Percentiles rank a stretch among this genome's conserved stretches.
These are phyloP conservation scores for Rhizodiscina lignyota DNA, from an alignment of 495 filamentous ascomycete species.

Conservation along the genomic window DNA sequence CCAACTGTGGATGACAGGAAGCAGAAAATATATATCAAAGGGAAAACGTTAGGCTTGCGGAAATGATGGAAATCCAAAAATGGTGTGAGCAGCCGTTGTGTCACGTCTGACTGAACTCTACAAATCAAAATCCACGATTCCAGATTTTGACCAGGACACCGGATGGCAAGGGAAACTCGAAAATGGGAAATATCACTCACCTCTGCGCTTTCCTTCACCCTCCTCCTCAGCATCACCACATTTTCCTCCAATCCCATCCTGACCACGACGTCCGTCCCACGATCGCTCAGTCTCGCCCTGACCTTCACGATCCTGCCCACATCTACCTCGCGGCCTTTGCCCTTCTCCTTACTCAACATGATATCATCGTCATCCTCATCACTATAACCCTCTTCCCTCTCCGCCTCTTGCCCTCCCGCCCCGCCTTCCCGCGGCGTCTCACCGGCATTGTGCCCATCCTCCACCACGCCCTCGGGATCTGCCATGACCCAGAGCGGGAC, in stretches of 20 bases:
- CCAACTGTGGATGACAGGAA: too few relatives aligned
- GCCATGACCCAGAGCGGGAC: slow-evolving; percentile 60
- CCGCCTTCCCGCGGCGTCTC: slow-evolving; percentile 16
- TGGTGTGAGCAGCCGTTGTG: too few relatives aligned
- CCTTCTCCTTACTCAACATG: slow-evolving; percentile 8
- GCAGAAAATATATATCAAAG: too few relatives aligned
- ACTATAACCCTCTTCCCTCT: slow-evolving; percentile 18
- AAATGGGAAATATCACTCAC: slow-evolving; percentile 30
- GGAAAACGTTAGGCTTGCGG: too few relatives aligned
- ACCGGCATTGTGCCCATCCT: slow-evolving; percentile 17
- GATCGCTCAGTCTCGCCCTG: slow-evolving; percentile 51
- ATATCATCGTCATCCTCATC: slow-evolving; percentile 16
- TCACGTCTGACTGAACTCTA: too few relatives aligned
- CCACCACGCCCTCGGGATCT: slow-evolving; percentile 54
- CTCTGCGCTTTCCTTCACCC: slow-evolving; percentile 44
- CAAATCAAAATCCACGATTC: too few relatives aligned
- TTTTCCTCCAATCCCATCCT: slow-evolving; percentile 41
- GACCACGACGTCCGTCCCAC: slow-evolving; percentile 46
- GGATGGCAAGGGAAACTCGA: too few relatives aligned
- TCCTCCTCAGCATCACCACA: slow-evolving; percentile 43
- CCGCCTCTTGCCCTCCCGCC: slow-evolving; percentile 32
- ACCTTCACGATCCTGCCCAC: slow-evolving; percentile 41
- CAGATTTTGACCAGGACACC: too few relatives aligned
- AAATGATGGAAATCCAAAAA: too few relatives aligned
- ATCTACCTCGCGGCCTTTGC: slow-evolving; percentile 18